phyloP scores from a whole-genome alignment of 2,329 filamentous ascomycete species.

The Fusarium sp. region DNA sequence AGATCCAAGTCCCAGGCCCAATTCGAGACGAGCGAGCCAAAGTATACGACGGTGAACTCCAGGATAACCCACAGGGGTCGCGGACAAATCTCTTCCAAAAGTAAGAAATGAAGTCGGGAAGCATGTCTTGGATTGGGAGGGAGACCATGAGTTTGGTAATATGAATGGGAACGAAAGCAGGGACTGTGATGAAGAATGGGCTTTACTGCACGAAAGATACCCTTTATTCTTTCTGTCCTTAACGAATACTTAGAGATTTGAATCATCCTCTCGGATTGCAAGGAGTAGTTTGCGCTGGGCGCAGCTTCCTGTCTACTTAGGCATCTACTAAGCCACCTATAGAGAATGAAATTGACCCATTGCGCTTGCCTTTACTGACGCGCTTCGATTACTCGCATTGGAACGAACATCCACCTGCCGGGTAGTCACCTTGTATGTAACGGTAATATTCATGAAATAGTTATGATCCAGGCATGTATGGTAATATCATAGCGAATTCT shows the following conservation, averaged over 20 bases:
- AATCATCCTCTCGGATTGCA: neutral
- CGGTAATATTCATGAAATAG: neutral
- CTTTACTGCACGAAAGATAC: constrained; percentile 15
- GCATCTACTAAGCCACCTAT: neutral
- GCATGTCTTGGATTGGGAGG: neutral
- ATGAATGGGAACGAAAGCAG: neutral
- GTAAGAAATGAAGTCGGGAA: constrained; percentile 1
- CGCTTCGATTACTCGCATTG: neutral
- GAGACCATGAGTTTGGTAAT: neutral
- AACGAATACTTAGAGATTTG: neutral
- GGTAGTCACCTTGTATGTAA: neutral
- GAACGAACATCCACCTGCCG: neutral
- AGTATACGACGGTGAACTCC: constrained; percentile 54
- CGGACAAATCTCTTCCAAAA: constrained; percentile 50
- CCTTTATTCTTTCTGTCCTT: constrained; percentile 7
- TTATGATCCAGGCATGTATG: neutral
- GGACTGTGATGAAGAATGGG: neutral
- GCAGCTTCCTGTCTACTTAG: neutral
- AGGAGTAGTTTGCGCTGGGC: neutral
- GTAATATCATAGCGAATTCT: neutral
- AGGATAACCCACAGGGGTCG: constrained; percentile 48
- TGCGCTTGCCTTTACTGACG: neutral
- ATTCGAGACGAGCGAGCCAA: constrained; percentile 52
- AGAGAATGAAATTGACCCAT: neutral
- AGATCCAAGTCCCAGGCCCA: constrained; percentile 50